Evolutionary conservation across 169 alveolate species (phyloP).

Genomic region (Eimeria tenella): DNA sequence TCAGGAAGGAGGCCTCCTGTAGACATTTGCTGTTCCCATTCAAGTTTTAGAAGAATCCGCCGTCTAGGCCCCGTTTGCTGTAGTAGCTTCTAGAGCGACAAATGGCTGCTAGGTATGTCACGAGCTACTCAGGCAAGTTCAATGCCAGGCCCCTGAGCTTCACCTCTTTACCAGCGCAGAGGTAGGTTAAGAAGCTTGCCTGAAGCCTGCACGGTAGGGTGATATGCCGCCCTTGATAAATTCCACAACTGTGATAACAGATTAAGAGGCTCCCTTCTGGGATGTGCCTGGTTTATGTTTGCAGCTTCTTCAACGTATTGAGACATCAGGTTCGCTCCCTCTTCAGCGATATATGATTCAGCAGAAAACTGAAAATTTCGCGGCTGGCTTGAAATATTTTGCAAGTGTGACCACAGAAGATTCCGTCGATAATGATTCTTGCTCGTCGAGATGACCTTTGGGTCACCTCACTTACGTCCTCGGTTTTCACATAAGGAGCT

Average conservation of each 20-base stretch:
- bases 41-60: background rate
- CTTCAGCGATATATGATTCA: background rate
- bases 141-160: background rate
- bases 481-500: background rate
- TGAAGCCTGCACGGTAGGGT: background rate
- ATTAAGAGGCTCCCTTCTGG: background rate
- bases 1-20: background rate
- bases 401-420: background rate
- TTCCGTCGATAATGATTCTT: constrained; percentile 1
- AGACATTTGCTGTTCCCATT: background rate
- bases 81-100: background rate
- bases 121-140: too few species aligned
- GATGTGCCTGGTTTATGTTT: background rate
- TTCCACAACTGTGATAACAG: constrained; percentile 15
- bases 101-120: too few species aligned
- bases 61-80: background rate
- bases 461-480: constrained; percentile 34
- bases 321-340: background rate
- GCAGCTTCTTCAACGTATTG: background rate
- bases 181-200: background rate
- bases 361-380: constrained; percentile 26
- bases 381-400: constrained; percentile 34
- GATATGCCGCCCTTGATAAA: background rate
- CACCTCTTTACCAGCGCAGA: background rate
- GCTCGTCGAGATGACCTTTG: constrained; percentile 56